phyloP scores from a whole-genome alignment of 2,329 filamentous ascomycete genomes.

The Paramyrothecium sp. region DNA sequence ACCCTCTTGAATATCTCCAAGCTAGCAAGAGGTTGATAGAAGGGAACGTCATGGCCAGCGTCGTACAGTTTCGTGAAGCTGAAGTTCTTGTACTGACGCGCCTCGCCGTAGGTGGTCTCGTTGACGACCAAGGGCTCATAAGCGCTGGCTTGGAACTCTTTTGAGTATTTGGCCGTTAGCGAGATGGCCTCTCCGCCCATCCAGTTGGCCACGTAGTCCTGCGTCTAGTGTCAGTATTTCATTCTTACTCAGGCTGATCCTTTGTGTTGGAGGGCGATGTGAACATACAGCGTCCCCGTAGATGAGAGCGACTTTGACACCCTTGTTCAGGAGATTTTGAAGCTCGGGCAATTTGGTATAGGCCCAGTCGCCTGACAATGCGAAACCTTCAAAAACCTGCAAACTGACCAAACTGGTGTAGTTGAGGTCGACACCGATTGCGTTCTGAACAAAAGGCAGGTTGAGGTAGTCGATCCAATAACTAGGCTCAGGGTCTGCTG shows the following conservation, averaged over 20 bases:
- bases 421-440: slow-evolving; percentile 8
- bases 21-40: not conserved
- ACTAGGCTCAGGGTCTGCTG: not conserved
- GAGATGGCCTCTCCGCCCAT: slow-evolving; percentile 9
- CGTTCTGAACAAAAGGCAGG: slow-evolving; percentile 5
- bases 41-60: slow-evolving; percentile 10
- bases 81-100: slow-evolving; percentile 8
- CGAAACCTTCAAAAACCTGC: slow-evolving; percentile 5
- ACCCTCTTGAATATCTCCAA: not conserved
- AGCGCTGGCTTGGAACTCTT: slow-evolving; percentile 4
- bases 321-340: slow-evolving; percentile 5
- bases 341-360: slow-evolving; percentile 6
- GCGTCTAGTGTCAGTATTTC: not conserved
- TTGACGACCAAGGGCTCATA: slow-evolving; percentile 8
- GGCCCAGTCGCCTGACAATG: slow-evolving; percentile 6
- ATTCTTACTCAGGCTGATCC: not conserved
- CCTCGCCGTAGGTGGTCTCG: slow-evolving; percentile 7
- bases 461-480: slow-evolving; percentile 5
- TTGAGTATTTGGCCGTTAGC: not conserved
- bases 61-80: slow-evolving; percentile 10
- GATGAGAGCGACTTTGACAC: slow-evolving; percentile 6
- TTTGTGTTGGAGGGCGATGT: not conserved
- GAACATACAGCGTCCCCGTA: slow-evolving; percentile 6
- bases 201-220: slow-evolving; percentile 12
- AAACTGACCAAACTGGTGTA: slow-evolving; percentile 6